phyloP scores from a whole-genome alignment of 495 filamentous ascomycete genomes.

The Talaromyces stipitatus region DNA sequence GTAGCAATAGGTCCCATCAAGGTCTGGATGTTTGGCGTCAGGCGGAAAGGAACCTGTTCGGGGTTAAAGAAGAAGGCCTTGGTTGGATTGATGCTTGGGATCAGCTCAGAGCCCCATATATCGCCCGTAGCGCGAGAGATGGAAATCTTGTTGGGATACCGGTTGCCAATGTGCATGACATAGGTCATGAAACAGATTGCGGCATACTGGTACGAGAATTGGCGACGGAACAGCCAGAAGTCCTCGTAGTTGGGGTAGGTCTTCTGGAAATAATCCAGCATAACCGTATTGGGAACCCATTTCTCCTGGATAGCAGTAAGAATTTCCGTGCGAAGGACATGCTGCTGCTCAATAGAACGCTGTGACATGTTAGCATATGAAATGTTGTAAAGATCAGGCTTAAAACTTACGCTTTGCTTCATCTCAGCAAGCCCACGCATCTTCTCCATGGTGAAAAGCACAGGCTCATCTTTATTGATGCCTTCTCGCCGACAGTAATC shows the following conservation, averaged over 20 bases:
- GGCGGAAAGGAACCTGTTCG: slow-evolving; percentile 91
- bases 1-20: slow-evolving; percentile 92
- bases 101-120: slow-evolving; percentile 92
- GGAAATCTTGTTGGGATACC: slow-evolving; percentile 89
- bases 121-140: slow-evolving; percentile 85
- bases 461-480: slow-evolving; percentile 88
- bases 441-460: slow-evolving; percentile 91
- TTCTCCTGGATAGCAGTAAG: slow-evolving; percentile 86
- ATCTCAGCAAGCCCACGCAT: slow-evolving; percentile 66
- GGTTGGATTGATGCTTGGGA: slow-evolving; percentile 69
- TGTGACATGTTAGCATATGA: slow-evolving; percentile 22
- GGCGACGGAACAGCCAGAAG: slow-evolving; percentile 96
- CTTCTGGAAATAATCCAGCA: slow-evolving; percentile 82
- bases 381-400: slow-evolving; percentile 1
- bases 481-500: slow-evolving; percentile 84
- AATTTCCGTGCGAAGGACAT: slow-evolving; percentile 68
- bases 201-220: slow-evolving; percentile 95
- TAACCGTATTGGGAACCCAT: slow-evolving; percentile 73
- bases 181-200: slow-evolving; percentile 98
- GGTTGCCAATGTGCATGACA: slow-evolving; percentile 87
- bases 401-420: slow-evolving; percentile 50
- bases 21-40: slow-evolving; percentile 92
- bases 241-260: slow-evolving; percentile 85
- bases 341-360: slow-evolving; percentile 60
- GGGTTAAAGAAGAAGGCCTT: slow-evolving; percentile 89